Base-by-base conservation (phyloP, 2,329 filamentous ascomycete genomes). In the Ophiostoma populinum region DNA sequence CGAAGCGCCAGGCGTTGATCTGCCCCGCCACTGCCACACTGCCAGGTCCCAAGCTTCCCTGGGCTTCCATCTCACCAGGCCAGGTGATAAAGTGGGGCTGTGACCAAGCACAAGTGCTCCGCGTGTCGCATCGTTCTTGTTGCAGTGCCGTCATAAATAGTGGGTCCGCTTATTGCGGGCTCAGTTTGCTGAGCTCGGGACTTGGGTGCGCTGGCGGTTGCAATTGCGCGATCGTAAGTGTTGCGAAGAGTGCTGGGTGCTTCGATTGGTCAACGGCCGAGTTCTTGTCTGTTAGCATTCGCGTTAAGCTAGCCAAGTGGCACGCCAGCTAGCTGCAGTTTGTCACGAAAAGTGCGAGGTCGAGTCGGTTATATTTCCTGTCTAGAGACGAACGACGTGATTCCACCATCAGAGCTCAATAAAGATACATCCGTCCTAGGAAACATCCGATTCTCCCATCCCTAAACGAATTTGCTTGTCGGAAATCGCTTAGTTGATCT, bases 401-500 rank as follows among this genome's bases (percentile, higher is more conserved):
- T n/a, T n/a, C n/a, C n/a, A n/a, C n/a, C n/a, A n/a, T n/a, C n/a
- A n/a, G n/a, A n/a, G n/a, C n/a, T n/a, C n/a, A n/a, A n/a, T n/a
- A n/a, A n/a, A n/a, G n/a, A n/a, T n/a, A n/a, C n/a, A n/a, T n/a
- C n/a, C n/a, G n/a, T n/a, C n/a, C n/a, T n/a, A n/a, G n/a, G 9
- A 32, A 22, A 15, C 13, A 10, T 32, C 21, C 13, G 21, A 24
- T 32, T 32, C 13, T 32, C 13, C 21, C 16, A 18, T 25, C 26
- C 26, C 28, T 26, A 30, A 16, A 16, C n/a, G 2, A 9, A 24
- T 34, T 32, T 30, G 6, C 3, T 34, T 18, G 24, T 24, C 13
- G 7, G 17, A 25, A 22, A 32, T 35, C 24, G 24, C 13, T 34
- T 45, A 55, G 28, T 46, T 27, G 36, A 54, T 42, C 9, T 42